phyloP scores from a whole-genome alignment of 768 basidiomycete genomes.

The Crepidotus variabilis region DNA sequence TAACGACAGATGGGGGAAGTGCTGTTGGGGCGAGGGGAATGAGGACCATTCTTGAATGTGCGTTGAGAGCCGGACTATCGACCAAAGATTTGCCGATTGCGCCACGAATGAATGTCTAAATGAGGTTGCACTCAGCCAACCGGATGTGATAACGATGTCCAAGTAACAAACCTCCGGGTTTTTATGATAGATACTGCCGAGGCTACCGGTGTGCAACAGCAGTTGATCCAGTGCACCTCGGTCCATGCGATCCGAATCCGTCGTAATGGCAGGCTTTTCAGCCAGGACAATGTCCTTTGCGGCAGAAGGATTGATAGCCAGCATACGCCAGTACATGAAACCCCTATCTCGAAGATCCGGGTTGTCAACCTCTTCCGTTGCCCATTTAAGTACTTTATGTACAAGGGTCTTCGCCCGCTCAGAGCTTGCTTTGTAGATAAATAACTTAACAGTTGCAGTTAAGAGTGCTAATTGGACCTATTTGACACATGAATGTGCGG shows the following conservation, averaged over 20 bases:
- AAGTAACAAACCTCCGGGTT: conserved; percentile 73
- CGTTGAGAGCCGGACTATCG: conserved; percentile 89
- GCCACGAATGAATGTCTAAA: conserved; percentile 88
- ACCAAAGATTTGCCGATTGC: conserved; percentile 77
- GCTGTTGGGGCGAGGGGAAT: conserved; percentile 54
- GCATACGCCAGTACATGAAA: conserved; percentile 99
- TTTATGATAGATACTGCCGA: conserved; percentile 97
- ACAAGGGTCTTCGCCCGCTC: conserved; percentile 87
- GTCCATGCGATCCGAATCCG: conserved; percentile 97
- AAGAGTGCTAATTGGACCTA: conserved; percentile 95
- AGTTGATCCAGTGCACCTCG: conserved; percentile 94
- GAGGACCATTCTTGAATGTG: conserved; percentile 70
- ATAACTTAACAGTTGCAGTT: conserved; percentile 93
- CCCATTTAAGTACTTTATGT: conserved; percentile 94
- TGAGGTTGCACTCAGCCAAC: conserved; percentile 1
- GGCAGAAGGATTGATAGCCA: conserved; percentile 86
- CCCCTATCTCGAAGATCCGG: conserved; percentile 96
- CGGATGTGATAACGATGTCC: not conserved
- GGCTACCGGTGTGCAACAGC: conserved; percentile 86
- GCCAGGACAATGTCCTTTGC: conserved; percentile 89
- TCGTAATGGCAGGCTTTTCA: conserved; percentile 96
- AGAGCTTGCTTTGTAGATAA: conserved; percentile 83
- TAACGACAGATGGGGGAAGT: conserved; percentile 42
- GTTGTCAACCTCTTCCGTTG: conserved; percentile 97
- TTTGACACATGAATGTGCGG: not conserved